Evolutionary conservation across 768 basidiomycete species (phyloP).

Genomic region (Hysterangium stoloniferum): DNA sequence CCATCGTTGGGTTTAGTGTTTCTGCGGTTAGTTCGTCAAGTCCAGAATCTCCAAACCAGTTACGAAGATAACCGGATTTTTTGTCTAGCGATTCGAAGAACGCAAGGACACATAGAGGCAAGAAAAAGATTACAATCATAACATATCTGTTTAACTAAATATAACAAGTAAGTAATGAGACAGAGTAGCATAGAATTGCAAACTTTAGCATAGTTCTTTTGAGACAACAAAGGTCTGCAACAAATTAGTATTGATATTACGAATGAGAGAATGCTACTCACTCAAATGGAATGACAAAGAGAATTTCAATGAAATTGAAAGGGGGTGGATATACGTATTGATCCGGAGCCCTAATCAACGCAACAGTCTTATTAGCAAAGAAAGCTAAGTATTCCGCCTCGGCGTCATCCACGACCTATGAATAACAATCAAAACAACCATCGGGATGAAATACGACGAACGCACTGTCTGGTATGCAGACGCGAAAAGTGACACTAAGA

Average conservation of each 20-base stretch:
- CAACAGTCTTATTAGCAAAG: constrained; percentile 80
- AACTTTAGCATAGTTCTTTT: constrained; percentile 54
- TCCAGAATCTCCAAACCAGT: constrained; percentile 49
- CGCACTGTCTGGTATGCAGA: constrained; percentile 81
- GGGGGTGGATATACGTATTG: constrained; percentile 85
- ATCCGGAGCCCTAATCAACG: constrained; percentile 82
- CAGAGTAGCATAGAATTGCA: background rate
- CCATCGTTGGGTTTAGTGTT: constrained; percentile 52
- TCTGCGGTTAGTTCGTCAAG: constrained; percentile 49
- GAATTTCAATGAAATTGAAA: constrained; percentile 79
- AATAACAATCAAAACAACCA: background rate
- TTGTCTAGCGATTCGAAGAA: constrained; percentile 59
- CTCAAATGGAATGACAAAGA: constrained; percentile 84
- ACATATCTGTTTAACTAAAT: constrained; percentile 63
- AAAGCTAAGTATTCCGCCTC: constrained; percentile 88
- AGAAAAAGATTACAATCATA: constrained; percentile 75
- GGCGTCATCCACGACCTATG: constrained; percentile 70
- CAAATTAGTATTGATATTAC: constrained; percentile 8
- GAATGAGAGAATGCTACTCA: constrained; percentile 31
- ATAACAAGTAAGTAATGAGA: constrained; percentile 9
- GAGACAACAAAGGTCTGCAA: constrained; percentile 35
- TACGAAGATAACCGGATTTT: constrained; percentile 55
- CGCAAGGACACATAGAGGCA: constrained; percentile 69
- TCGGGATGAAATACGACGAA: background rate
- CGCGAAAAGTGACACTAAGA: constrained; percentile 92